A percentile compares a stretch with the other conserved stretches of the same genome.
phyloP scores from a whole-genome alignment of 306 rosid species.

The Fagus sylvatica region DNA sequence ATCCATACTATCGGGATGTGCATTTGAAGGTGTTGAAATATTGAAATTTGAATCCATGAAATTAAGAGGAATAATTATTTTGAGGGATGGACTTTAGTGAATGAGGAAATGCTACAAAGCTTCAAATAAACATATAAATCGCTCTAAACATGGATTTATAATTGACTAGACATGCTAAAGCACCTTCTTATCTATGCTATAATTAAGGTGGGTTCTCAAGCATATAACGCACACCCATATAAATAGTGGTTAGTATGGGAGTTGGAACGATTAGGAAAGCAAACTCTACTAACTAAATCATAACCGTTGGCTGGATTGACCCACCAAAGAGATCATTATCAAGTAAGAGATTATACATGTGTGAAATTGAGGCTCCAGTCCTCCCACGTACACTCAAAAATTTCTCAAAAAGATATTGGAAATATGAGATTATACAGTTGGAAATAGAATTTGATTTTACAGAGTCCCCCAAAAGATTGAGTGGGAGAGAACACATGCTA shows the following conservation, averaged over 20 bases:
- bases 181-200: conserved; percentile 22
- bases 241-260: not conserved
- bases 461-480: conserved; percentile 29
- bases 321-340: conserved; percentile 7
- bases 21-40: conserved; percentile 61
- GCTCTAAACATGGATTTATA: conserved; percentile 38
- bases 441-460: conserved; percentile 39
- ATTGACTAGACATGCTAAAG: conserved; percentile 30
- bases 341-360: not conserved
- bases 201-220: not conserved
- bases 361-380: conserved; percentile 3
- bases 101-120: conserved; percentile 9
- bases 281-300: conserved; percentile 15
- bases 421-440: conserved; percentile 47
- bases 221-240: not conserved
- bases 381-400: conserved; percentile 19
- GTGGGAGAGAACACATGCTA: conserved; percentile 51
- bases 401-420: conserved; percentile 23
- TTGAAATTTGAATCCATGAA: conserved; percentile 50
- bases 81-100: conserved; percentile 1
- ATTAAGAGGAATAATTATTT: not conserved
- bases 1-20: conserved; percentile 90
- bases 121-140: conserved; percentile 28
- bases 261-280: conserved; percentile 1
- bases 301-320: conserved; percentile 22